phyloP scores from a whole-genome alignment of 495 filamentous ascomycete genomes.

The Glarea lozoyensis region DNA sequence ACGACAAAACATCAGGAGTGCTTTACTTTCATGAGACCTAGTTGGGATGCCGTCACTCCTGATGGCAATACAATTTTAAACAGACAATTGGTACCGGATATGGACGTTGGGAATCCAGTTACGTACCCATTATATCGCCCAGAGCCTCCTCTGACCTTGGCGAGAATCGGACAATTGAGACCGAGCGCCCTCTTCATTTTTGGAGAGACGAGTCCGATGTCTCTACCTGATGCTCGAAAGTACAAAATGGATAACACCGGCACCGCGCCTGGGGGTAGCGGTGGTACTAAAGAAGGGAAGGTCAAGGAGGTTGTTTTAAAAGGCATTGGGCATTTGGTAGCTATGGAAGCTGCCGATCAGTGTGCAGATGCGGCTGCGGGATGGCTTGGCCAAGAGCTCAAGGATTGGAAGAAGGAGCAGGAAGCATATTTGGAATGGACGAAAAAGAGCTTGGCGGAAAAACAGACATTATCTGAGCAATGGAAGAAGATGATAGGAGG shows the following conservation, averaged over 20 bases:
- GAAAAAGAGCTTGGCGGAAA: slow-evolving; percentile 39
- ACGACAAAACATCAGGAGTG: slow-evolving; percentile 55
- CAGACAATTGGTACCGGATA: slow-evolving; percentile 18
- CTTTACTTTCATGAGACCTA: slow-evolving; percentile 53
- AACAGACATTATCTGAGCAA: slow-evolving; percentile 47
- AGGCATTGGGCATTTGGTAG: slow-evolving; percentile 70
- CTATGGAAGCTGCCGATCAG: slow-evolving; percentile 65
- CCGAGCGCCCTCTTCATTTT: slow-evolving; percentile 82
- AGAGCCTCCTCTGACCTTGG: slow-evolving; percentile 55
- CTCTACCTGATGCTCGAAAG: slow-evolving; percentile 36
- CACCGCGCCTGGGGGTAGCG: slow-evolving; percentile 56
- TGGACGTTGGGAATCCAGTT: slow-evolving; percentile 16
- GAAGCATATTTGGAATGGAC: slow-evolving; percentile 47
- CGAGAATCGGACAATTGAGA: slow-evolving; percentile 56
- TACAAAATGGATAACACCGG: slow-evolving; percentile 59
- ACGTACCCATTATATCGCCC: slow-evolving; percentile 64
- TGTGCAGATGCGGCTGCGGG: slow-evolving; percentile 51
- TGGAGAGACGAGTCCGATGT: slow-evolving; percentile 56
- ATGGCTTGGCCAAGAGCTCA: slow-evolving; percentile 57
- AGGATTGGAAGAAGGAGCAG: slow-evolving; percentile 56
- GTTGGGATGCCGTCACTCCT: slow-evolving; percentile 29
- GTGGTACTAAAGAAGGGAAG: slow-evolving; percentile 53
- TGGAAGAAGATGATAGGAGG: slow-evolving; percentile 32
- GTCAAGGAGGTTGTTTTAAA: slow-evolving; percentile 60
- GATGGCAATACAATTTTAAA: slow-evolving; percentile 23